Evolutionary conservation across 306 rosid genomes (phyloP), one percentile per base, ranked within the genome.

Genomic region (Cucumis hystrix): DNA sequence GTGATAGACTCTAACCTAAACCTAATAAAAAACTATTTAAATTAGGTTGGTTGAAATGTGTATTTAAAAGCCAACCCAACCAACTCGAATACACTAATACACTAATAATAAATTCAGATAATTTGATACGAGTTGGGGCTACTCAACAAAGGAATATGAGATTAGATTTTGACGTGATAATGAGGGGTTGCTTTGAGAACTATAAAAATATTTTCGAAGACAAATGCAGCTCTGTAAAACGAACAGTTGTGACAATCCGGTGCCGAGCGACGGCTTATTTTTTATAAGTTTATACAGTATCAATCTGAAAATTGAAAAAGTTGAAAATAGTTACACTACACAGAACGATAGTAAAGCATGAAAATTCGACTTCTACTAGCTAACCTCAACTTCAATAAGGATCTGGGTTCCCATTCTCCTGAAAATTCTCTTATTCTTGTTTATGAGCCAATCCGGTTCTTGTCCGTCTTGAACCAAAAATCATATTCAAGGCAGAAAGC

Each of bases 401-500:
- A 71, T 71, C 20, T 1, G 40, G 59, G 76, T 23, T 70, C 59
- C 74, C 59, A 13, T 49, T 71, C 55, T 71, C 76, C 76, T 15
- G 25, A 40, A 70, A 25, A n/a, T 25, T 49, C 76, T 25, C 76
- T 71, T 45, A 35, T 68, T 68, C 23, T 21, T 17, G 60, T 51
- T 37, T 14, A 70, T 28, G 15, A 25, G 60, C 15, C 60, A 49
- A 71, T 49, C 59, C 59, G n/a, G 43, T 49, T 8, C 75, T 15
- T 57, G 54, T 73, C 77, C 37, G 13, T 73, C 77, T 73, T n/a
- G 17, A 73, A 52, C 63, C 77, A 52, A 25, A 28, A 73, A 73
- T 52, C 61, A 52, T 12, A 71, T 49, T 12, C 57, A 21, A 45
- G 43, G 18, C 41, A 71, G 13, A 70, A 45, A 70, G 8, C 33